Conservation (phyloP, 345 rosid species). For the Aquilaria malaccensis region DNA sequence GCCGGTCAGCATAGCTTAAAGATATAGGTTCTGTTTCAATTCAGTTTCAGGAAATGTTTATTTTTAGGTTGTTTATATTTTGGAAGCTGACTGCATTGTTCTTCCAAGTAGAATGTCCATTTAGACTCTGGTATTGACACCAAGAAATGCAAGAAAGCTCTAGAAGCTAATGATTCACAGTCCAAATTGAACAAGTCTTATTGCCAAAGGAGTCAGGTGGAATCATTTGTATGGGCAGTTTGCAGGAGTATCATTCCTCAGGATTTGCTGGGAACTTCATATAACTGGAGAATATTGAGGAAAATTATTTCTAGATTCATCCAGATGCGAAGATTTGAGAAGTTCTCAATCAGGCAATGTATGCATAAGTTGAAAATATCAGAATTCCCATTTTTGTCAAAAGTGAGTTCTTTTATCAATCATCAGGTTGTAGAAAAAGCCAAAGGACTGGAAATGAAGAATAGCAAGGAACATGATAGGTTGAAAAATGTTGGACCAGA, state of each 20-base stretch:
- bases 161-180: constrained; percentile 14
- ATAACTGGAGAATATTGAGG: constrained; percentile 56
- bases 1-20: too few species aligned
- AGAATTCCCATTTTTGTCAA: constrained; percentile 40
- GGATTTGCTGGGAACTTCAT: constrained; percentile 59
- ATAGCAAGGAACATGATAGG: constrained; percentile 17
- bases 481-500: constrained; percentile 11
- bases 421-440: constrained; percentile 15
- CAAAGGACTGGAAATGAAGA: constrained; percentile 13
- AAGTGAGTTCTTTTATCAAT: constrained; percentile 22
- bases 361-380: constrained; percentile 49
- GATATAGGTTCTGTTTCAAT: too few species aligned
- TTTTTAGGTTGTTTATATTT: too few species aligned
- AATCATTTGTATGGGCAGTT: constrained; percentile 77
- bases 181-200: constrained; percentile 27
- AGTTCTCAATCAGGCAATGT: constrained; percentile 53
- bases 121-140: constrained; percentile 14
- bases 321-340: constrained; percentile 59
- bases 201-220: constrained; percentile 60
- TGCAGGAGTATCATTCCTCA: constrained; percentile 64
- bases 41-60: too few species aligned
- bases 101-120: background rate
- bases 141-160: constrained; percentile 11
- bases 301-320: constrained; percentile 63
- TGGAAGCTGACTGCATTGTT: too few species aligned